Conservation (phyloP, 257 asterid species). For the Fraxinus cuspidata region DNA sequence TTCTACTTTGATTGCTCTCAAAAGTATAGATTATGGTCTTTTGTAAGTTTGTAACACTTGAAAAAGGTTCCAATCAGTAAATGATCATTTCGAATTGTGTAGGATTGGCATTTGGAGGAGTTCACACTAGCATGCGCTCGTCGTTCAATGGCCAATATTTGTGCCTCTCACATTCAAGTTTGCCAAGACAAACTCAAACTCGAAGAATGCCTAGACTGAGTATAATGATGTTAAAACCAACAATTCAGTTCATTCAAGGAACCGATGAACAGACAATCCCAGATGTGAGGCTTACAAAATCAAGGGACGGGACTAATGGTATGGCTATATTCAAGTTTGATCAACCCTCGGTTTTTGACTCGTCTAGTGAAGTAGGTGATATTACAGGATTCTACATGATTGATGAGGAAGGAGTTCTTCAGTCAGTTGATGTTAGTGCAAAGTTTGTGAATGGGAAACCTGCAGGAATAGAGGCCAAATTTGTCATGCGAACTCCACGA, state of each 20-base stretch:
- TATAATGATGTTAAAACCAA: slow-evolving; percentile 68
- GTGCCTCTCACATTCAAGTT: slow-evolving; percentile 36
- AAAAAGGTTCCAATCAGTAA: too few relatives aligned
- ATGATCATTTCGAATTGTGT: background rate
- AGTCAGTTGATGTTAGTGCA: slow-evolving; percentile 88
- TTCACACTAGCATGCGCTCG: slow-evolving; percentile 53
- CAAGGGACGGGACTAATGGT: slow-evolving; percentile 89
- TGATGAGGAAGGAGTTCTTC: slow-evolving; percentile 87
- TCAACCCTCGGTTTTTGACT: slow-evolving; percentile 88
- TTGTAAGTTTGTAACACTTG: too few relatives aligned
- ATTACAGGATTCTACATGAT: slow-evolving; percentile 94
- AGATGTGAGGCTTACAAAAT: slow-evolving; percentile 88
- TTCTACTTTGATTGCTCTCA: too few relatives aligned
- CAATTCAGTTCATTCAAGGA: slow-evolving; percentile 92
- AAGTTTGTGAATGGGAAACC: slow-evolving; percentile 90
- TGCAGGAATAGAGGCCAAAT: slow-evolving; percentile 90
- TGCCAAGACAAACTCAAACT: slow-evolving; percentile 25
- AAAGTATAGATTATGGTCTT: too few relatives aligned
- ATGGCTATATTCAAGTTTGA: slow-evolving; percentile 79
- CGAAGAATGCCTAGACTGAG: slow-evolving; percentile 33
- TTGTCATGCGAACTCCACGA: slow-evolving; percentile 70
- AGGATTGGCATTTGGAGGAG: slow-evolving; percentile 46
- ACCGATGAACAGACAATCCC: slow-evolving; percentile 84
- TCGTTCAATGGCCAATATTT: slow-evolving; percentile 66
- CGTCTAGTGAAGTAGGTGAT: slow-evolving; percentile 84